Evolutionary conservation across 441 rosid genomes (phyloP).

Genomic region (Aleurites moluccanus): DNA sequence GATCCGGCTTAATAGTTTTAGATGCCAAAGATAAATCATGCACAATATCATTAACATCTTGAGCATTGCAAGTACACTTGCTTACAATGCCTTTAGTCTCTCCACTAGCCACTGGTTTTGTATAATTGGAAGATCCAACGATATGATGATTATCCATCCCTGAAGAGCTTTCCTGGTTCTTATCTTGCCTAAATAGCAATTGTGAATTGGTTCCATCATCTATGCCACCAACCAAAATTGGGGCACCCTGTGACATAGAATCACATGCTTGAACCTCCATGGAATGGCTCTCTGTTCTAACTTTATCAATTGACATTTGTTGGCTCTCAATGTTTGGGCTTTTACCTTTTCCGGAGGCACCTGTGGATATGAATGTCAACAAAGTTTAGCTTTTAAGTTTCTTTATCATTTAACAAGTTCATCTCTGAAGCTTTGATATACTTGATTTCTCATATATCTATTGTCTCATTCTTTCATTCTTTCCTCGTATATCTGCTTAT

Average conservation of each 20-base stretch:
- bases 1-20: slow-evolving; percentile 9
- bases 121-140: slow-evolving; percentile 13
- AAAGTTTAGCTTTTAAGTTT: not conserved
- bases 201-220: slow-evolving; percentile 7
- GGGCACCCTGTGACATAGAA: not conserved
- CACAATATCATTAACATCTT: slow-evolving; percentile 6
- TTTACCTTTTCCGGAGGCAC: slow-evolving; percentile 15
- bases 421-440: no score
- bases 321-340: slow-evolving; percentile 21
- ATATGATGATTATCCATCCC: not conserved
- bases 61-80: slow-evolving; percentile 5
- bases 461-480: no score
- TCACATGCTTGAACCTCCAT: slow-evolving; percentile 4
- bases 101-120: slow-evolving; percentile 1
- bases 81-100: slow-evolving; percentile 8
- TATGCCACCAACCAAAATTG: not conserved
- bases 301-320: not conserved
- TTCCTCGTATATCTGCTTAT: no score
- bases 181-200: not conserved
- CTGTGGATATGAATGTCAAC: slow-evolving; percentile 23
- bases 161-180: slow-evolving; percentile 9
- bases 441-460: no score
- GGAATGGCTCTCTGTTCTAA: not conserved
- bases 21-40: slow-evolving; percentile 9
- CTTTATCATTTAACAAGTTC: not conserved